phyloP scores from a whole-genome alignment of 495 filamentous ascomycete genomes.

The Lindgomyces ingoldianus region DNA sequence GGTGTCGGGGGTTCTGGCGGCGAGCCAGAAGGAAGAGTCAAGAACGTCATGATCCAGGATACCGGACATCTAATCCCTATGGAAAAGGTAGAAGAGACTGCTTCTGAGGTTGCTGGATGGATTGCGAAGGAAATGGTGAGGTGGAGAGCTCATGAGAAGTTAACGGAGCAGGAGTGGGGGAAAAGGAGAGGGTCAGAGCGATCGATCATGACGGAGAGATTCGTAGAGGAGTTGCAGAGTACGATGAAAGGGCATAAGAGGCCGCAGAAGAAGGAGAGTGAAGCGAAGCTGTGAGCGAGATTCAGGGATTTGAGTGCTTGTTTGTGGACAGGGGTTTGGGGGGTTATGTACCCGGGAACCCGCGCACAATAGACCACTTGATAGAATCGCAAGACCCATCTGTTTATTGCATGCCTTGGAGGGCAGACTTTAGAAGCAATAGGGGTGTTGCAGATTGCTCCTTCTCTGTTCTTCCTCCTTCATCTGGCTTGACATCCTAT shows the following conservation, averaged over 20 bases:
- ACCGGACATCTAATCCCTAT: constrained; percentile 84
- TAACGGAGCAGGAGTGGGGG: constrained; percentile 58
- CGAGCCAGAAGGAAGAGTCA: constrained; percentile 63
- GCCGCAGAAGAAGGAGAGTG: not conserved
- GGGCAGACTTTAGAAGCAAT: too few species aligned
- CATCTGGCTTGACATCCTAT: too few species aligned
- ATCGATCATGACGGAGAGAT: constrained; percentile 17
- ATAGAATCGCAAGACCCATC: too few species aligned
- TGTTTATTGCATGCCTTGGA: too few species aligned
- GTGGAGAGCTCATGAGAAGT: constrained; percentile 65
- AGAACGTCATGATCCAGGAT: constrained; percentile 63
- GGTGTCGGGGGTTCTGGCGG: constrained; percentile 73
- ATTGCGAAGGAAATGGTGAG: constrained; percentile 61
- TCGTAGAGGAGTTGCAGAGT: constrained; percentile 22
- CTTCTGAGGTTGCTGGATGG: constrained; percentile 61
- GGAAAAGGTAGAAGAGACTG: constrained; percentile 67
- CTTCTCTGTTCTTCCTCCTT: too few species aligned
- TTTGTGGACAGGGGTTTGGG: too few species aligned
- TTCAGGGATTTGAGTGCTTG: too few species aligned
- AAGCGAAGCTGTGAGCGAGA: constrained; percentile 9
- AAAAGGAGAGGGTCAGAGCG: constrained; percentile 39
- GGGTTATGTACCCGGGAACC: too few species aligned
- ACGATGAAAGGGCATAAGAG: constrained; percentile 11
- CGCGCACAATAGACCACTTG: too few species aligned
- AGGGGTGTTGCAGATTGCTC: too few species aligned